Base-by-base conservation (phyloP, 2,329 filamentous ascomycete genomes). In the Fusarium luffae region DNA sequence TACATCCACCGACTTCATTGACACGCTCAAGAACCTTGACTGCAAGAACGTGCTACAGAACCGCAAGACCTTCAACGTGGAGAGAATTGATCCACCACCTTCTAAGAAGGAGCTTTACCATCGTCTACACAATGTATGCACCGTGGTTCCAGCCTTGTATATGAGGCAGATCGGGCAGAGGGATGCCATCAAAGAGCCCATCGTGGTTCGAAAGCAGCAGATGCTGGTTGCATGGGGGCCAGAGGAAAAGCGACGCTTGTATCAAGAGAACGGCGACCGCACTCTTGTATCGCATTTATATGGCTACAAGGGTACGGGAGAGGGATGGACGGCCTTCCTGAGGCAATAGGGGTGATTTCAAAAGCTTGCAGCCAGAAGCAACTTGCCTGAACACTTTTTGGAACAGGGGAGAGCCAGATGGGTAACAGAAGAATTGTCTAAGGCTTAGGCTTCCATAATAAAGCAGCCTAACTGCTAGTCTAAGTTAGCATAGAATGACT, bases 191-290 rank as follows among this genome's bases (percentile, higher is more conserved):
- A 76, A 77, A 59, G 76, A 78, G 50, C 77, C 79, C 1, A 71
- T 65, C 11, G 60, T 80, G 11, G 74, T 82, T n/a, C 75, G 77
- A 27, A 79, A 77, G 65, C 81, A 83, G 66, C 76, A 77, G 57
- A 73, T 81, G 63, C 67, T 82, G 18, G 79, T 82, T 16, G 81
- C 79, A 6, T 83, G 79, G 79, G 78, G 79, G 1, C n/a, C 71
- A 4, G 71, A 75, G 80, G 56, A 76, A 77, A 72, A 72, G 74
- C 18, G 70, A 72, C 3, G 61, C 59, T 7, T 37, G 42, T 80
- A 78, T 51, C 43, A 65, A 12, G 69, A 74, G 4, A 65, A 69
- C 5, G 75, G 75, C 3, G 75, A 79, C 21, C 72, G 71, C 54
- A 77, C 79, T 2, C 63, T 81, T 25, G 44, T 79, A 32, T 71